A percentile compares a stretch with the other conserved stretches of the same genome.
Conservation (phyloP, 1,284 basidiomycete species). For the Coniferiporia weirii region DNA sequence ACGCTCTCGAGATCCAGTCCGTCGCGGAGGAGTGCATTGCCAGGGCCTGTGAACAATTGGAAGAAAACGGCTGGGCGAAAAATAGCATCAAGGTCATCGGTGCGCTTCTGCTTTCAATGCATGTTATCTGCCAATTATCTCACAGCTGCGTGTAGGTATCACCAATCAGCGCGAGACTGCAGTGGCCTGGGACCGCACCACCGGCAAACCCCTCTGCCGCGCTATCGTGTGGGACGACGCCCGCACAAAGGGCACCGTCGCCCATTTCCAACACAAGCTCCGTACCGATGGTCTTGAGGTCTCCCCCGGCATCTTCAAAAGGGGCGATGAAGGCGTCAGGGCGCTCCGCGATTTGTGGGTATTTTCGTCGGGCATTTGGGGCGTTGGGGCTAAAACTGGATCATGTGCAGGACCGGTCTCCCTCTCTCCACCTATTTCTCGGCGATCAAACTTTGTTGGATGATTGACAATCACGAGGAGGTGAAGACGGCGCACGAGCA, state of each 20-base stretch:
- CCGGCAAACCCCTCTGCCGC: constrained; percentile 82
- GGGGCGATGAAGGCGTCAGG: constrained; percentile 64
- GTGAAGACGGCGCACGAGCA: constrained; percentile 78
- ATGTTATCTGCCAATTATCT: constrained; percentile 19
- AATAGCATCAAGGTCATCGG: constrained; percentile 90
- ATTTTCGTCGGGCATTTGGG: background rate
- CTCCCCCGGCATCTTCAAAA: constrained; percentile 56
- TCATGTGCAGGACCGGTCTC: constrained; percentile 67
- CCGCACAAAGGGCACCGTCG: constrained; percentile 81
- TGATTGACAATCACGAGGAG: constrained; percentile 84
- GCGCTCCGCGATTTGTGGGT: constrained; percentile 56
- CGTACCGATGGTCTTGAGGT: constrained; percentile 74
- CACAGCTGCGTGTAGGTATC: constrained; percentile 56
- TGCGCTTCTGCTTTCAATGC: constrained; percentile 33
- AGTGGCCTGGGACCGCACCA: constrained; percentile 88
- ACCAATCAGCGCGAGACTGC: constrained; percentile 98
- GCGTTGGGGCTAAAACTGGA: constrained; percentile 6
- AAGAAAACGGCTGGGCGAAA: constrained; percentile 68
- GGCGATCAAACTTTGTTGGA: constrained; percentile 94
- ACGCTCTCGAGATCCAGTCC: constrained; percentile 79
- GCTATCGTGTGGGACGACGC: constrained; percentile 98
- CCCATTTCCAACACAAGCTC: constrained; percentile 72
- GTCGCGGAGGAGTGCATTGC: constrained; percentile 78
- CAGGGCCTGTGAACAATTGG: constrained; percentile 68
- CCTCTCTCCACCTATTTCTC: constrained; percentile 97